Base-by-base conservation (phyloP, 164 flowering plant species). In the Buxus sempervirens region DNA sequence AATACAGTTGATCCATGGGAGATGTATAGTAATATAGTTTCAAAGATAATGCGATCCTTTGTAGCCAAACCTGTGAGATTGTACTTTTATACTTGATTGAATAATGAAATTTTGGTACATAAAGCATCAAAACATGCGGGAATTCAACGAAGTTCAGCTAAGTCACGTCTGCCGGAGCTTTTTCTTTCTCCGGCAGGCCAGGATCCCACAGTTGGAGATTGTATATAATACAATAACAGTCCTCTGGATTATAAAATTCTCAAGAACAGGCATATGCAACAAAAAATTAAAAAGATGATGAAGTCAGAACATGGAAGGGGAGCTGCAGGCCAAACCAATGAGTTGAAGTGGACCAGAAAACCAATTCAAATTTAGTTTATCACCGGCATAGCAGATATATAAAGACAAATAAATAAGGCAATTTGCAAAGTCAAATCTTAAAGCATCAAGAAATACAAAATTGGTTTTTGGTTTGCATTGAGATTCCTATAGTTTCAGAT, bases 11-110 rank as follows among this genome's bases (percentile, higher is more conserved):
- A 32, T 59, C 36, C n/a, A 9, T 27, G 38, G 45, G 18, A 62
- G 56, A 56, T 71, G 71, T 71, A 71, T 25, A 55, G 13, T 63
- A 70, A 32, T 36, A 63, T 41, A 59, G 55, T 51, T 63, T n/a
- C 9, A 57, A 57, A 25, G 60, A 12, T 9, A 57, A 53, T 41
- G 56, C 26, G 19, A 64, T 51, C 12, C 38, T 41, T 8, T 45
- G 51, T 45, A 45, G 45, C 18, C 13, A 10, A 5, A 5, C 51
- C 14, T 58, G 5, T 45, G 53, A 58, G 25, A 54, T 9, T 22
- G 57, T 58, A 55, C 20, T 48, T 14, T 23, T 48, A 63, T 27
- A 71, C 48, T 71, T 64, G 45, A 64, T 48, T 49, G 48, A 56
- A 23, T 38, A 41, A 24, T 41, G 23, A 24, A 56, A 18, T 13